Base-by-base conservation (phyloP, 345 rosid species). In the Acer yangbiense region DNA sequence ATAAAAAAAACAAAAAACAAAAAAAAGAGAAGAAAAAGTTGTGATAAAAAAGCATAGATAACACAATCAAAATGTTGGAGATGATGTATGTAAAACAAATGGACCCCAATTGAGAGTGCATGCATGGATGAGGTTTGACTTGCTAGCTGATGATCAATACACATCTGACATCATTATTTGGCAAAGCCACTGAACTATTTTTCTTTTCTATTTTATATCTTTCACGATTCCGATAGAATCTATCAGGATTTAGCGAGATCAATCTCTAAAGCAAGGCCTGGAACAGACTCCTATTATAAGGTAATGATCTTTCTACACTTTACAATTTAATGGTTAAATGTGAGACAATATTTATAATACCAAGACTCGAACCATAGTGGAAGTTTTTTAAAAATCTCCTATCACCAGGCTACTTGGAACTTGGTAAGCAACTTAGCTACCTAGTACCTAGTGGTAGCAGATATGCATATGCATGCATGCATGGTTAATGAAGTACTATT, bases 101-200 rank as follows among this genome's bases (percentile, higher is more conserved):
- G 84, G 85, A 64, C 75, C 83, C 83, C 70, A 69, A 2, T n/a
- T 3, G 60, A 61, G 64, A 79, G 64, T 81, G 88, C 83, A 82
- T 81, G 88, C 82, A 82, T 82, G 85, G 85, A 84, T 80, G 79
- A 79, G 85, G 81, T 87, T 85, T 88, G 90, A 86, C 90, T 84
- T 85, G 55, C 13, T 44, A n/a, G 75, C 71, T 79, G 72, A 78
- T 79, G 50, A 77, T 66, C 52, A 55, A 58, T 68, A 57, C 84
- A 82, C 83, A 84, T 80, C 86, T 86, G 82, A 86, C 80, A 82
- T 80, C 78, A 80, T 86, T 63, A 70, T 76, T 80, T 32, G 68
- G 43, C 65, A 67, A 80, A 77, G 65, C 65, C 71, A n/a, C 74
- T 50, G 39, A 35, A 5, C 39, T 35, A 35, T 35, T 35, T 35